Evolutionary conservation across 2,329 filamentous ascomycete species (phyloP).

Genomic region (Nemania sp.): DNA sequence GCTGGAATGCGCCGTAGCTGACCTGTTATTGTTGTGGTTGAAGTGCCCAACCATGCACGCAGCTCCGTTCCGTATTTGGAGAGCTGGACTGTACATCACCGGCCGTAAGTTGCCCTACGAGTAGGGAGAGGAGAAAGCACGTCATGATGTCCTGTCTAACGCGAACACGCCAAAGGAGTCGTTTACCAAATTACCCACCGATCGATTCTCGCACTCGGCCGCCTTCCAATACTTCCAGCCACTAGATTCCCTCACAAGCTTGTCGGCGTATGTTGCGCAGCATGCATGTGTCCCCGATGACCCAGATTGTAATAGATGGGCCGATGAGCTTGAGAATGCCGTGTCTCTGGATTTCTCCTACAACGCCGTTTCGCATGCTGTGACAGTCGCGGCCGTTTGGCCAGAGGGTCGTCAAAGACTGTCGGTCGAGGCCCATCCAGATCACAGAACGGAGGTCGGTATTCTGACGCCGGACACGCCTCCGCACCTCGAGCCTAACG

Average conservation of each 20-base stretch:
- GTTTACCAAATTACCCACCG: slow-evolving; percentile 62
- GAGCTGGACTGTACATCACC: slow-evolving; percentile 43
- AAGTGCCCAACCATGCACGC: slow-evolving; percentile 40
- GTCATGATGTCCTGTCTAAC: slow-evolving; percentile 48
- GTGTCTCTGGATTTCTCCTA: slow-evolving; percentile 72
- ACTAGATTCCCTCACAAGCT: slow-evolving; percentile 58
- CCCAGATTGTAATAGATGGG: slow-evolving; percentile 34
- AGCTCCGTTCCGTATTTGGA: slow-evolving; percentile 42
- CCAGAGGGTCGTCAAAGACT: slow-evolving; percentile 50
- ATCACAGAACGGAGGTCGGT: slow-evolving; percentile 76
- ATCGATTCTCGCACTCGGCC: slow-evolving; percentile 64
- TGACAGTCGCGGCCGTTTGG: slow-evolving; percentile 71
- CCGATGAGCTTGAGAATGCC: slow-evolving; percentile 44
- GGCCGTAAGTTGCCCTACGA: slow-evolving; percentile 34
- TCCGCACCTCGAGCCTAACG: slow-evolving; percentile 65
- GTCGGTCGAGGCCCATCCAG: slow-evolving; percentile 45
- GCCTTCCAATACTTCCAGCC: slow-evolving; percentile 73
- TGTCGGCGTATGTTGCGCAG: slow-evolving; percentile 56
- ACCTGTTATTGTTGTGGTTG: slow-evolving; percentile 26
- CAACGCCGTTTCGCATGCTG: slow-evolving; percentile 65
- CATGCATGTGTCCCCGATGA: slow-evolving; percentile 44
- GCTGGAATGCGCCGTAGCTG: slow-evolving; percentile 2
- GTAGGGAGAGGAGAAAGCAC: neutral
- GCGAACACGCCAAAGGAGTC: slow-evolving; percentile 62
- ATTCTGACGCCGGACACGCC: slow-evolving; percentile 70